A percentile compares a stretch with the other conserved stretches of the same genome.
Evolutionary conservation across 306 rosid species (phyloP).

Genomic region (Malus asiatica): DNA sequence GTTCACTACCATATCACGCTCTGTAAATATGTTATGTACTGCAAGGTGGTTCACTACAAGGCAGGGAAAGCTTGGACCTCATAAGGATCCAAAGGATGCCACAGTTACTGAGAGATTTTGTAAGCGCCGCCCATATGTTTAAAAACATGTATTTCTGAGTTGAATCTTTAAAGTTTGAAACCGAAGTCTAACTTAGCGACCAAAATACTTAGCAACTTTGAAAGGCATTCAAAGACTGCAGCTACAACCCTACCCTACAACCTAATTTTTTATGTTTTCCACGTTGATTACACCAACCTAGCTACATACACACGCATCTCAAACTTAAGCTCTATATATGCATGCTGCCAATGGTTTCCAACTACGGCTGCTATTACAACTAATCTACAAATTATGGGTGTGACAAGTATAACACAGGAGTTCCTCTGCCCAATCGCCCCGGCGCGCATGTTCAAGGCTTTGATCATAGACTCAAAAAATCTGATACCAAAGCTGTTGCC

Average conservation of each 20-base stretch:
- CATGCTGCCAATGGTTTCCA: conserved; percentile 7
- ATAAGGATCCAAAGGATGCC: background rate
- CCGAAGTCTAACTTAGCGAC: conserved; percentile 22
- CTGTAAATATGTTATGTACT: too few relatives aligned
- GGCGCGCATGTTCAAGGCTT: conserved; percentile 54
- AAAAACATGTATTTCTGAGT: background rate
- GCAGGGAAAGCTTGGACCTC: background rate
- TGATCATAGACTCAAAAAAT: conserved; percentile 45
- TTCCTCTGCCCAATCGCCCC: conserved; percentile 44
- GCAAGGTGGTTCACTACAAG: background rate
- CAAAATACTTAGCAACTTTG: conserved; percentile 24
- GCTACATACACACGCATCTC: background rate
- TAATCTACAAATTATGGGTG: conserved; percentile 32
- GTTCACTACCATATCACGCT: background rate
- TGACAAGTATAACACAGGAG: conserved; percentile 39
- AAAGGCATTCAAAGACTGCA: conserved; percentile 1
- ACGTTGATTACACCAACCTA: background rate
- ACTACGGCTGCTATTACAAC: conserved; percentile 1
- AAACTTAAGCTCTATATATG: conserved; percentile 10
- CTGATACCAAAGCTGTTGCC: conserved; percentile 70
- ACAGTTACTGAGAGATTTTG: background rate
- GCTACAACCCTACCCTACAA: background rate
- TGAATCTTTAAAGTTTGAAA: conserved; percentile 16
- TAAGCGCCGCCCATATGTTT: conserved; percentile 41
- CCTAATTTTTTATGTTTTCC: background rate